These are phyloP conservation scores for Nakazawaea holstii DNA, from an alignment of 805 yeast species.

Conservation along the genomic window DNA sequence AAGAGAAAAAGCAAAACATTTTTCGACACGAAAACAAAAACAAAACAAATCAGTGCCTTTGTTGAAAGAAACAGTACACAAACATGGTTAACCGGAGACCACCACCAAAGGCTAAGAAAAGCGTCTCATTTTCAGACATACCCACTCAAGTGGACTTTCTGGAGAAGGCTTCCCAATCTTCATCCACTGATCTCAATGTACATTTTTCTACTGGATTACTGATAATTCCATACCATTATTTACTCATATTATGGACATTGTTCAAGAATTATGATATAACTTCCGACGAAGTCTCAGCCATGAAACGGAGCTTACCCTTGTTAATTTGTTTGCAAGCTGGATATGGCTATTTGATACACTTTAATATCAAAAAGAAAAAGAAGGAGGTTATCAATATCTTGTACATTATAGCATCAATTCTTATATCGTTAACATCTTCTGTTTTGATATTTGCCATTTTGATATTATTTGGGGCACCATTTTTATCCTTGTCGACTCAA, in stretches of 20 bases:
- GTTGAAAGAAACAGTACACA: not conserved
- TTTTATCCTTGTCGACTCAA: constrained; percentile 42
- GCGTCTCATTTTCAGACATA: constrained; percentile 22
- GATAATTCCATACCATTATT: constrained; percentile 27
- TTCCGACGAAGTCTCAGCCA: constrained; percentile 19
- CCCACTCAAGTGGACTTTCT: constrained; percentile 1
- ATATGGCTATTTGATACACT: constrained; percentile 26
- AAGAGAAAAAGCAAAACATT: not conserved
- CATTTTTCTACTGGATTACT: not conserved
- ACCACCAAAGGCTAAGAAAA: constrained; percentile 19
- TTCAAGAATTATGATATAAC: constrained; percentile 29
- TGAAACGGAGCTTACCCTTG: constrained; percentile 24
- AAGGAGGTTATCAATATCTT: constrained; percentile 14
- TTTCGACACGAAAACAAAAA: not conserved
- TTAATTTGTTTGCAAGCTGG: constrained; percentile 28
- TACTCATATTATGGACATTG: constrained; percentile 18
- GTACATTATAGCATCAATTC: constrained; percentile 24
- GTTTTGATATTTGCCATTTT: constrained; percentile 34
- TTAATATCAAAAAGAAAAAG: constrained; percentile 1
- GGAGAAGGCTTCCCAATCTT: not conserved
- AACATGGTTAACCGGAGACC: constrained; percentile 5
- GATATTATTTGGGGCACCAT: constrained; percentile 79
- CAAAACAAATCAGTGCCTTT: too few species aligned
- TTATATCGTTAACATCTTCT: constrained; percentile 30
- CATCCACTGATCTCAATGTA: not conserved